phyloP scores from a whole-genome alignment of 2,329 filamentous ascomycete species.

The Diaporthe citrichinensis region DNA sequence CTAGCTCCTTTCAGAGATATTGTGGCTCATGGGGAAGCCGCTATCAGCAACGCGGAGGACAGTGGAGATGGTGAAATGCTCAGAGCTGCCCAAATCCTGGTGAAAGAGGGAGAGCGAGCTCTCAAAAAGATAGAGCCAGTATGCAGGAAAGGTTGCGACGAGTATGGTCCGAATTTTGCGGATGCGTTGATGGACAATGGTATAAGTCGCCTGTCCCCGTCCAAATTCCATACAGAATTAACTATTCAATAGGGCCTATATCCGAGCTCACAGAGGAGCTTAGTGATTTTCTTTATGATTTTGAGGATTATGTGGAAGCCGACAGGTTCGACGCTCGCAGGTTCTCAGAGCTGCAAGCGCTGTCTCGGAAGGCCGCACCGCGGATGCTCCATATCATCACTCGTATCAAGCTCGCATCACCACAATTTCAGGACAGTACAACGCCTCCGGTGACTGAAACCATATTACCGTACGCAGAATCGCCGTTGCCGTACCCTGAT shows the following conservation, averaged over 20 bases:
- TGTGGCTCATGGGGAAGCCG: constrained; percentile 43
- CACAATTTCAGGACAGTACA: constrained; percentile 38
- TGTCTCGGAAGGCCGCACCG: constrained; percentile 63
- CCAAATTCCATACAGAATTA: constrained; percentile 6
- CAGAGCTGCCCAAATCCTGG: constrained; percentile 58
- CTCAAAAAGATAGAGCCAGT: constrained; percentile 65
- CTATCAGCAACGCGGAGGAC: constrained; percentile 53
- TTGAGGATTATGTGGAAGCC: constrained; percentile 67
- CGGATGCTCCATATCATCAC: constrained; percentile 65
- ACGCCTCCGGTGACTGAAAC: neutral
- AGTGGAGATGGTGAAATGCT: constrained; percentile 59
- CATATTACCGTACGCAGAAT: constrained; percentile 2
- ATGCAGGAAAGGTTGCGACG: constrained; percentile 62
- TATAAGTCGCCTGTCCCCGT: constrained; percentile 49
- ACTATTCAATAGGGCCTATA: constrained; percentile 60
- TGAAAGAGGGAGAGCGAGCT: constrained; percentile 55
- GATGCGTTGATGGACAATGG: constrained; percentile 68
- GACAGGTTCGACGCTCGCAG: constrained; percentile 66
- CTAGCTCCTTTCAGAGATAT: constrained; percentile 38
- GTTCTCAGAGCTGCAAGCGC: constrained; percentile 62
- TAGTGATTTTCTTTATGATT: constrained; percentile 67
- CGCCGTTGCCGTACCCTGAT: constrained; percentile 11
- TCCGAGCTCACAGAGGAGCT: constrained; percentile 62
- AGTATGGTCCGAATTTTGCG: constrained; percentile 65
- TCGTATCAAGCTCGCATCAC: constrained; percentile 65